Evolutionary conservation across 225 moss, liverwort and hornwort genomes (phyloP).

Genomic region (Anthoceros angustus): DNA sequence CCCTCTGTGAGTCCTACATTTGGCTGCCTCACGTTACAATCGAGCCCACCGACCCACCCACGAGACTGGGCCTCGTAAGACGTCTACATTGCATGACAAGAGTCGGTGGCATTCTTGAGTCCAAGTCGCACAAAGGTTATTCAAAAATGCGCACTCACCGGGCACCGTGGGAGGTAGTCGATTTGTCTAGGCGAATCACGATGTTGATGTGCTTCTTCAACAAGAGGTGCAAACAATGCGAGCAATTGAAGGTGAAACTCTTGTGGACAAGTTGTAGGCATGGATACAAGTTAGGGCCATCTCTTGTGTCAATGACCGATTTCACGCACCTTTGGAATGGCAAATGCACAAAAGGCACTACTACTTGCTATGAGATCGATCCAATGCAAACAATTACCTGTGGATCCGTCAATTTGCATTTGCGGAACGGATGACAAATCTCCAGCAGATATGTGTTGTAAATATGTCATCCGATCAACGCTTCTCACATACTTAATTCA

Average conservation of each 20-base stretch:
- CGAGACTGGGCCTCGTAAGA: slow-evolving; percentile 76
- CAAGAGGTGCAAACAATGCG: too few species aligned
- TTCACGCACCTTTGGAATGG: slow-evolving; percentile 51
- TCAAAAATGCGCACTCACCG: slow-evolving; percentile 28
- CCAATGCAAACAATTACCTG: slow-evolving; percentile 72
- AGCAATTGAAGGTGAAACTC: neutral
- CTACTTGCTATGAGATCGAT: slow-evolving; percentile 95
- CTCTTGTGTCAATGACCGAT: slow-evolving; percentile 67
- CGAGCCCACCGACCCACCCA: slow-evolving; percentile 71
- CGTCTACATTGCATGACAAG: slow-evolving; percentile 20
- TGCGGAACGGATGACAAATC: too few species aligned
- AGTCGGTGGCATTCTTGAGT: neutral
- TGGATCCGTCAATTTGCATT: slow-evolving; percentile 41
- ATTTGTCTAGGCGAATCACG: too few species aligned
- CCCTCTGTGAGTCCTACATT: too few species aligned
- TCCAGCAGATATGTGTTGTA: too few species aligned
- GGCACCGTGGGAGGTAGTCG: slow-evolving; percentile 20
- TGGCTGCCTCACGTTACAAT: too few species aligned
- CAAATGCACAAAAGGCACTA: slow-evolving; percentile 8
- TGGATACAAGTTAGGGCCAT: slow-evolving; percentile 71
- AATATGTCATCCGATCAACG: neutral
- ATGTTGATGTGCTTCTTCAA: neutral
- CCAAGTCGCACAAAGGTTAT: slow-evolving; percentile 6
- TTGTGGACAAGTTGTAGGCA: slow-evolving; percentile 75
- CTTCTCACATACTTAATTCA: neutral